Evolutionary conservation across 148 eudicot genomes (phyloP).

Genomic region (Dianthus caryophyllus): DNA sequence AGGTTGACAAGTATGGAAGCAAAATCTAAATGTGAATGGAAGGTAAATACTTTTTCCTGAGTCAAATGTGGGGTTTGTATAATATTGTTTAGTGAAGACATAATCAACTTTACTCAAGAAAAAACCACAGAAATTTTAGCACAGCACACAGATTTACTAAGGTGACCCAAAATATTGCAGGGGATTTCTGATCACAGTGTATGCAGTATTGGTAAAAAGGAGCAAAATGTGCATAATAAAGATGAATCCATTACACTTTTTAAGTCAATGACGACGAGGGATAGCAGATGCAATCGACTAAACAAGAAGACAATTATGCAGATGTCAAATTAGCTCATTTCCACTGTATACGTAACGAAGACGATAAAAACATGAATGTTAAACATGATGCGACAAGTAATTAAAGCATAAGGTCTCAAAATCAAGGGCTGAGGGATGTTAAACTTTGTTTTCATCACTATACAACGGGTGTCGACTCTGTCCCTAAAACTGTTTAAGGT

Average conservation of each 20-base stretch:
- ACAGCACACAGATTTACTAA: background rate
- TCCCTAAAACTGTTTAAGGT: too few relatives aligned
- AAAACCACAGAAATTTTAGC: background rate
- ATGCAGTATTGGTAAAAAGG: background rate
- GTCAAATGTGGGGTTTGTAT: conserved; percentile 6
- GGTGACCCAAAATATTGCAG: background rate
- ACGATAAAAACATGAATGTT: too few relatives aligned
- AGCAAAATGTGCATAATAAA: background rate
- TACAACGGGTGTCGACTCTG: too few relatives aligned
- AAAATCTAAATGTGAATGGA: background rate
- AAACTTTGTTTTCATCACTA: too few relatives aligned
- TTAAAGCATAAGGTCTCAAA: too few relatives aligned
- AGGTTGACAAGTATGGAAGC: conserved; percentile 1
- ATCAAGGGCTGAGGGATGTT: too few relatives aligned
- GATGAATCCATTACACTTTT: background rate
- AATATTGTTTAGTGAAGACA: background rate
- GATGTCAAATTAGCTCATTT: background rate
- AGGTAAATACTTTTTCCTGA: background rate
- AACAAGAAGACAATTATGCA: background rate
- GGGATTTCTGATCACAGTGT: background rate
- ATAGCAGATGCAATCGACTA: background rate
- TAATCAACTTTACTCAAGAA: background rate
- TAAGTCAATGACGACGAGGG: background rate
- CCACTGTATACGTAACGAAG: background rate
- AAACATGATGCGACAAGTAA: too few relatives aligned